Base-by-base conservation (phyloP, 2,329 filamentous ascomycete species). In the Juglanconis oblonga region DNA sequence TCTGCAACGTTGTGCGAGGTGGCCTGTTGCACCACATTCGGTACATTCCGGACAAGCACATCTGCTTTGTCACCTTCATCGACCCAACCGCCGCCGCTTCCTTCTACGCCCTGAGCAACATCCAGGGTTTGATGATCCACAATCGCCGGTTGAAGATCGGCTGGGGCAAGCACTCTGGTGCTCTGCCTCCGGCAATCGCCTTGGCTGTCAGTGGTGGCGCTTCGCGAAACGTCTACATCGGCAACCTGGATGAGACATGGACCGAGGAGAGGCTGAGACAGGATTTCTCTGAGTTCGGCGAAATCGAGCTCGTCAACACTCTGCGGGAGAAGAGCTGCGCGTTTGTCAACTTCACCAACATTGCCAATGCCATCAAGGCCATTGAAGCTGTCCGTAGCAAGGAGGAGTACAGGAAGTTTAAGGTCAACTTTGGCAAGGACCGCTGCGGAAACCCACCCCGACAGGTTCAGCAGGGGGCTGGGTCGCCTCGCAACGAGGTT, bases 311-410 rank as follows among this genome's bases (percentile, higher is more conserved):
- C 65, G 92, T 99, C 64, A 99, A 99, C 77, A 91, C 95, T 14
- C 81, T 99, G 62, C 89, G 95, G 57, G 95, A 99, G 81, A 99
- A 99, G 87, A 97, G 93, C 79, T 99, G 95, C 74, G 95, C 95
- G 0, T 99, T 99, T 73, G 95, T 99, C 74, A 99, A 99, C 79
- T 99, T 99, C 75, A 99, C 95, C 72, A 99, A 99, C 79, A 99
- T 99, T 72, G 95, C 95, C 72, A 99, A 99, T 69, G 95, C 95
- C 54, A 99, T 99, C 81, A 99, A 99, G 81, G 95, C 95, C 1
- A 99, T 99, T 66, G 95, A 99, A 77, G 95, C 93, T 29, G 87
- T 99, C 65, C 87, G 95, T 60, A 90, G 92, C 71, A 92, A 93
- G 72, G 95, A 98, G 48, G 95, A 99, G 71, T 99, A 99, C 82